Base-by-base conservation (phyloP, 169 alveolate genomes). In the Plasmodium malariae region DNA sequence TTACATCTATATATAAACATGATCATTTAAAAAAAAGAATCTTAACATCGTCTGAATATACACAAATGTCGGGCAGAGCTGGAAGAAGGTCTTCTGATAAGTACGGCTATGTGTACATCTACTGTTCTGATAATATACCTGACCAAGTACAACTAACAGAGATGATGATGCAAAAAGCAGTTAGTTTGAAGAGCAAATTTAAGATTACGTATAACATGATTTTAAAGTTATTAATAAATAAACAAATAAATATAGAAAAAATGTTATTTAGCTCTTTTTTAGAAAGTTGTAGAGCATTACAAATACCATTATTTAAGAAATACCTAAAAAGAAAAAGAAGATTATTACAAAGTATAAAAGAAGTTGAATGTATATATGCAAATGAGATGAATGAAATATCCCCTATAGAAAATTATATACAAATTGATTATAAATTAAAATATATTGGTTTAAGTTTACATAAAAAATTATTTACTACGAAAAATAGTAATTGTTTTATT, bases 61-160 rank as follows among this genome's bases (percentile, higher is more conserved):
- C 99, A 7, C 91, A 98, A 94, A 98, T 98, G 99, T 97, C 99
- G 1, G 99, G 99, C 2, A 96, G 99, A 87, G 99, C 99, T 2
- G 99, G 99, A 19, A 96, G 99, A 80, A 96, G 99, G 92, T 99
- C 99, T 12, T 95, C 98, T 40, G 99, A 99, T 91, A 89, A 90
- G 3, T 95, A 94, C 62, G 99, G 99, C 11, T 95, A 96, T 88
- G 99, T 98, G 2, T 97, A 97, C 83, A 89, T 99, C 17, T 96
- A 96, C 60, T 90, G 99, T 55, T 92, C 95, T 0, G 97, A 94
- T 36, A 95, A 95, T 49, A 90, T 98, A 17, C 99, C 99, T 4
- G 97, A 95, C 43, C 95, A 93, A 40, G 94, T 92, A 45, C 87
- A 97, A 63, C 80, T 97, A 68, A 95, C 97, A 1, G 91, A 92